Evolutionary conservation across 495 filamentous ascomycete genomes (phyloP).

Genomic region (Neurospora sp.): DNA sequence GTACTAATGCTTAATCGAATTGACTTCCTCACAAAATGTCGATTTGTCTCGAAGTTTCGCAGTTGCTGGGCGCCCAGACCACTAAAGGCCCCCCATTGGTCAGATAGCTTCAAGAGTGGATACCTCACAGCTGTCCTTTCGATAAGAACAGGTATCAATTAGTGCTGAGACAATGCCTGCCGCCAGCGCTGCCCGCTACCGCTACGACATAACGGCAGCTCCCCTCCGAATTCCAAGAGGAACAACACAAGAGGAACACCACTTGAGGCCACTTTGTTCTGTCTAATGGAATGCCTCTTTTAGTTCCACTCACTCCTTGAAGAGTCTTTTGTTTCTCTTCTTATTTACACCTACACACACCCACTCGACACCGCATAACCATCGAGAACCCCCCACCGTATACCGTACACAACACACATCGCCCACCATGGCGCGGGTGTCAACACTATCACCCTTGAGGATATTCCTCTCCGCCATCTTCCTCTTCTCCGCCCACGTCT

Average conservation of each 20-base stretch:
- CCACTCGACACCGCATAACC: constrained; percentile 12
- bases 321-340: neutral
- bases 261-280: neutral
- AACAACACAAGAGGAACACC: neutral
- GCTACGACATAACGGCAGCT: neutral
- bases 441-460: constrained; percentile 30
- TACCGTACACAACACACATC: constrained; percentile 1
- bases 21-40: neutral
- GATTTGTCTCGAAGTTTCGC: neutral
- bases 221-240: neutral
- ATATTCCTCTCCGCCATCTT: constrained; percentile 37
- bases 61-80: neutral
- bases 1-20: neutral
- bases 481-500: constrained; percentile 38
- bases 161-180: neutral
- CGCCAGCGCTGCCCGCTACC: neutral
- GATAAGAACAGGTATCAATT: constrained; percentile 18
- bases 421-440: constrained; percentile 33
- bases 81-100: neutral
- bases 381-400: constrained; percentile 4
- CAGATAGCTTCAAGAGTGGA: neutral
- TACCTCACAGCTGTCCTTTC: constrained; percentile 26
- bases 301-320: neutral
- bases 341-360: neutral
- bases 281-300: neutral